Evolutionary conservation across 352 stramenopile species (phyloP).

Genomic region (Discostella stelligera): DNA sequence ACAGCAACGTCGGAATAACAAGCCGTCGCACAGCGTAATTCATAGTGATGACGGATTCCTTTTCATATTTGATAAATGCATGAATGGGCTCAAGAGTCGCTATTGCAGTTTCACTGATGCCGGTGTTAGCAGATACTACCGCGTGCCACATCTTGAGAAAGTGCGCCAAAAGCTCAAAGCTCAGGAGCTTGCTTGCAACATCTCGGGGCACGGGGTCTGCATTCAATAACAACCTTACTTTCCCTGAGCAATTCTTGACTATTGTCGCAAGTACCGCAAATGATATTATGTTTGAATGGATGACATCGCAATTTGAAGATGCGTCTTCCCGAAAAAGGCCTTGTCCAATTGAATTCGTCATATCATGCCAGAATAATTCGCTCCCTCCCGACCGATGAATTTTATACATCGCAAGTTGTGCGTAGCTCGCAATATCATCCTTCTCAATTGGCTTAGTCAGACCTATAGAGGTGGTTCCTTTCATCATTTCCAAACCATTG

Average conservation of each 20-base stretch:
- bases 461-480: not conserved
- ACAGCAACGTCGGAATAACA: conserved; percentile 73
- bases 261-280: conserved; percentile 76
- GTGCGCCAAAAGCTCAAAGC: conserved; percentile 80
- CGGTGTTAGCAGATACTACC: conserved; percentile 21
- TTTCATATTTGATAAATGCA: conserved; percentile 13
- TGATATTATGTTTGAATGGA: conserved; percentile 63
- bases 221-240: conserved; percentile 58
- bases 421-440: conserved; percentile 72
- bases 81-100: conserved; percentile 6
- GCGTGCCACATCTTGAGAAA: conserved; percentile 71
- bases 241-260: conserved; percentile 72
- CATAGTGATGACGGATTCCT: conserved; percentile 58
- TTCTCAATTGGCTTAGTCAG: conserved; percentile 33
- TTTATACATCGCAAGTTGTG: conserved; percentile 79
- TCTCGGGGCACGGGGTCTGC: conserved; percentile 65
- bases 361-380: conserved; percentile 84
- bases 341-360: conserved; percentile 77
- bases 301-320: conserved; percentile 32
- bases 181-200: conserved; percentile 81
- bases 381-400: conserved; percentile 78
- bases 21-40: conserved; percentile 73
- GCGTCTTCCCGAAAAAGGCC: conserved; percentile 68
- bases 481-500: conserved; percentile 9
- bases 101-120: conserved; percentile 36